phyloP scores from a whole-genome alignment of 441 rosid genomes.

The Arabidopsis hybrid region DNA sequence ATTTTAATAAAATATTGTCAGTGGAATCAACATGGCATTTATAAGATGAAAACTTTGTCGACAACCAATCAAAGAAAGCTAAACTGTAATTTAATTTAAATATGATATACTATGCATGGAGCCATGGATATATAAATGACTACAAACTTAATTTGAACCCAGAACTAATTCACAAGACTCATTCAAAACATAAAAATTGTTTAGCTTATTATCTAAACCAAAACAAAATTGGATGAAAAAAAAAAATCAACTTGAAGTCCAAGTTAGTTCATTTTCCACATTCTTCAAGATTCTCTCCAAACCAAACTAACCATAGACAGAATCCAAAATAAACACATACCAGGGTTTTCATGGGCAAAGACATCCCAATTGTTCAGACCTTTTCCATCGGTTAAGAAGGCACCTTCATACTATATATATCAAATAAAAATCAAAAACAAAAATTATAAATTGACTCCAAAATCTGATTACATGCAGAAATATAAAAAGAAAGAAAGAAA shows the following conservation, averaged over 20 bases:
- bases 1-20: constrained; percentile 9
- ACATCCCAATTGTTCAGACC: constrained; percentile 69
- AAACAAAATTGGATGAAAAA: background rate
- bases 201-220: background rate
- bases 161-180: background rate
- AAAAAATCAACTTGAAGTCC: background rate
- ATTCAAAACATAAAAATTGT: background rate
- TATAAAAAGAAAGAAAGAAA: background rate
- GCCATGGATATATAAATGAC: background rate
- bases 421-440: background rate
- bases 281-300: background rate
- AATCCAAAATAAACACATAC: background rate
- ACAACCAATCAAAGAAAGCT: background rate
- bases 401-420: constrained; percentile 59
- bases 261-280: background rate
- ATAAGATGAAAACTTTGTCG: background rate
- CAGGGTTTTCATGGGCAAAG: constrained; percentile 47
- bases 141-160: background rate
- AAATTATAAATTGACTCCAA: background rate
- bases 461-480: background rate
- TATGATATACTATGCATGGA: too few relatives aligned
- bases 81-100: background rate
- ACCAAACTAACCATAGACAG: background rate
- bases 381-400: constrained; percentile 55
- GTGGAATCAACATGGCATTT: background rate